Base-by-base conservation (phyloP, 257 asterid genomes). In the Perilla frutescens region DNA sequence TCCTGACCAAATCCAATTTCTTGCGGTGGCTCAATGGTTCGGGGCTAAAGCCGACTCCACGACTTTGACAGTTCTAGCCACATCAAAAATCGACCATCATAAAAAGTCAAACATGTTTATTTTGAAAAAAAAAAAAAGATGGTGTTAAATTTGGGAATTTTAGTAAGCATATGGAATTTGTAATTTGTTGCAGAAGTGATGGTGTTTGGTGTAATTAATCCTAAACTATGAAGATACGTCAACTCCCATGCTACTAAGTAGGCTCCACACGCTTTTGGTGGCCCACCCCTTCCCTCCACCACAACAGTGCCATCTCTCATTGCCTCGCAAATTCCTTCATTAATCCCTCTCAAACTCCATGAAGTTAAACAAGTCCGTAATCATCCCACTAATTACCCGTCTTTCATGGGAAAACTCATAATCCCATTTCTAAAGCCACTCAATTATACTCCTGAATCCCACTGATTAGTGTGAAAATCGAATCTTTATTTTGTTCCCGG, bases 161-260 rank as follows among this genome's bases (percentile, higher is more conserved):
- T n/a, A n/a, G n/a, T n/a, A n/a, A n/a, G n/a, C 26, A 20, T 20
- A 20, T 20, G 26, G 26, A 20, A 20, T 20, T 20, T 20, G 26
- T 20, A 20, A 20, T 20, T 20, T 20, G 26, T 20, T 20, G 26
- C 26, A 20, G 26, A 20, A 20, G 26, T 20, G 26, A 20, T 20
- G 26, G 26, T 20, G 26, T 20, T 20, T 20, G 26, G 26, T 20
- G 26, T 20, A 20, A 20, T 20, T 20, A 20, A 20, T 20, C 26
- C 26, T 20, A 20, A 20, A 20, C 26, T 20, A 20, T 20, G 26
- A 29, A 26, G 41, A 64, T 44, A 64, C 55, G 70, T 43, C 31
- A 63, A 14, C 54, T 20, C 54, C 69, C 55, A 43, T 64, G 56
- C 56, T 64, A 64, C 70, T 44, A 11, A 26, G 55, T 43, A 1